These are phyloP conservation scores for Saksenaea oblongispora DNA, from an alignment of 371 early-diverging fungal genomes.

Conservation along the genomic window DNA sequence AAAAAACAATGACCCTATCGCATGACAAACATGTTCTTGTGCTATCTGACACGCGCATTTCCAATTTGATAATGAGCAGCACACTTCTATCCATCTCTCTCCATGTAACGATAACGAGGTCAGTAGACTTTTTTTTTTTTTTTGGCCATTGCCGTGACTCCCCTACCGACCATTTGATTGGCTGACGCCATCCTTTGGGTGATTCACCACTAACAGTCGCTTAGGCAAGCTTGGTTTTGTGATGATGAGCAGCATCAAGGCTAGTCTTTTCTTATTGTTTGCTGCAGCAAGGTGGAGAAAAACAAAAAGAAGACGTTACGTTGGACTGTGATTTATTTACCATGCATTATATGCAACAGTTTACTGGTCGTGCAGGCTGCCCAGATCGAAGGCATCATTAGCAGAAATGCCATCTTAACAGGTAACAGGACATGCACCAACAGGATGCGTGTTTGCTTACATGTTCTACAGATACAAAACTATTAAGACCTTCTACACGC, in stretches of 20 bases:
- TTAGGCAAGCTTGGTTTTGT: neutral
- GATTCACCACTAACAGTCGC: neutral
- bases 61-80: too few species aligned
- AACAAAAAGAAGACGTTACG: neutral
- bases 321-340: neutral
- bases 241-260: neutral
- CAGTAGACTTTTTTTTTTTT: too few species aligned
- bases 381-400: constrained; percentile 4
- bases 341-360: neutral
- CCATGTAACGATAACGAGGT: too few species aligned
- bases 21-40: too few species aligned
- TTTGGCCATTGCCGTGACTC: neutral
- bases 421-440: constrained; percentile 7
- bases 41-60: too few species aligned
- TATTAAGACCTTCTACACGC: constrained; percentile 20
- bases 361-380: neutral
- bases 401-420: constrained; percentile 17
- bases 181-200: neutral
- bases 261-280: neutral
- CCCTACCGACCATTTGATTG: neutral
- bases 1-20: too few species aligned
- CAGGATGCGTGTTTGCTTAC: neutral
- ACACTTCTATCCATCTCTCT: too few species aligned
- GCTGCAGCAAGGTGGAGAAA: neutral
- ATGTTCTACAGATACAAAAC: constrained; percentile 8